Evolutionary conservation across 352 stramenopile species (phyloP), one percentile per base, ranked within the genome.

Genomic region (Globisporangium mamillatum): DNA sequence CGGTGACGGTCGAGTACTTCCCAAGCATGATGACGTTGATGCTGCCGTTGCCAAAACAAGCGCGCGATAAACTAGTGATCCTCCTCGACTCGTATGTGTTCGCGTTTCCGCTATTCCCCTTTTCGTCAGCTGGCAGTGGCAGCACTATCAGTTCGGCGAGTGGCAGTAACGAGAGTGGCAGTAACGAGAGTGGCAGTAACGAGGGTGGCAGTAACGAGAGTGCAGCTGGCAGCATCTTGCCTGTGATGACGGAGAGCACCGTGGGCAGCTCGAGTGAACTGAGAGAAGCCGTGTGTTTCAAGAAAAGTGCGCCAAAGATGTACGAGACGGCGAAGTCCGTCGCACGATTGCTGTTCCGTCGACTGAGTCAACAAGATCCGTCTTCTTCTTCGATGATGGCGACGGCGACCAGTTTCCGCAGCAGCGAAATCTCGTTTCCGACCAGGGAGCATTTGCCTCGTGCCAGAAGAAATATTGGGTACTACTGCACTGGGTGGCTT

Each of bases 401-500:
- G 20, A 20, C 34, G 9, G 14, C 34, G 20, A 46, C 38, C 38
- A 20, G 16, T 20, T 22, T 34, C 52, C 52, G 25, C 52, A 41
- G 22, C 60, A 66, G 60, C 18, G 16, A 24, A 10, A 38, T 50
- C 3, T 32, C 20, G 44, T 36, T 50, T 14, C 44, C 18, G 8
- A n/a, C n/a, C 46, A 48, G 27, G 8, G 14, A 12, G 44, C 14
- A 20, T 20, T 29, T 18, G n/a, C 41, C 16, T 10, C 41, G 4
- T 6, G 6, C 41, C 24, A 58, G 55, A 29, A 61, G 25, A 12
- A 77, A 63, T 5, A 67, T 52, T 1, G 81, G 67, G 62, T 66
- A 65, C 12, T 88, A 82, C 60, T 91, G 82, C 73, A 89, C 82
- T 2, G 82, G 82, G 12, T 91, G 80, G 80, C 73, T 93, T 1